Conservation (phyloP, 345 rosid genomes). For the Syzygium aqueum region DNA sequence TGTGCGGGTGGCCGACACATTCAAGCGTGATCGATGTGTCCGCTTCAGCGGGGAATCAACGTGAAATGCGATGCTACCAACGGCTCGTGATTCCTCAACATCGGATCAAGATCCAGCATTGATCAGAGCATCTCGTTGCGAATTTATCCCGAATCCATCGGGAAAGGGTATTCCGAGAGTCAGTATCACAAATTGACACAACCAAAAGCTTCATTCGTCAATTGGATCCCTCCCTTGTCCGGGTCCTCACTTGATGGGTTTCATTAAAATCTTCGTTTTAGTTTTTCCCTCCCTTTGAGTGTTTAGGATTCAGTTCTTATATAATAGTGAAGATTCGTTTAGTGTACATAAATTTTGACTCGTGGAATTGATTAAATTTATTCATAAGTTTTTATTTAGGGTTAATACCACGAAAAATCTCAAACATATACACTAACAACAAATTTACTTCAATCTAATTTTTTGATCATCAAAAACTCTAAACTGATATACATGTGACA, state of each 20-base stretch:
- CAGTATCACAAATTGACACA: background rate
- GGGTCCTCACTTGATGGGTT: background rate
- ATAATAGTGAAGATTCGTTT: background rate
- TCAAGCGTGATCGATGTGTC: background rate
- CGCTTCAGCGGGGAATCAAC: background rate
- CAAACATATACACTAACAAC: no score
- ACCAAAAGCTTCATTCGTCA: background rate
- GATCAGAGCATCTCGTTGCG: background rate
- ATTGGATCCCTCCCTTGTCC: background rate
- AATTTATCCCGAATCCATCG: background rate
- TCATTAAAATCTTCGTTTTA: background rate
- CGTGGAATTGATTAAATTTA: background rate
- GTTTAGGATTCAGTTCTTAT: background rate
- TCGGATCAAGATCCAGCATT: background rate
- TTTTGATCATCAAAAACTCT: no score
- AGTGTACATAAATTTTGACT: background rate
- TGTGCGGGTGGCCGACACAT: background rate
- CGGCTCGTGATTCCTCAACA: background rate
- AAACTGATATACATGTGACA: no score
- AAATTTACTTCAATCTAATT: no score
- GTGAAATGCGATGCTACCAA: background rate
- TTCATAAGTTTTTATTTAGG: background rate
- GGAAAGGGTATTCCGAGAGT: background rate
- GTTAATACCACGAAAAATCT: no score
- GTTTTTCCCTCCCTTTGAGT: background rate